Conservation (phyloP, 1,284 basidiomycete genomes). For the Ustilago sp. region DNA sequence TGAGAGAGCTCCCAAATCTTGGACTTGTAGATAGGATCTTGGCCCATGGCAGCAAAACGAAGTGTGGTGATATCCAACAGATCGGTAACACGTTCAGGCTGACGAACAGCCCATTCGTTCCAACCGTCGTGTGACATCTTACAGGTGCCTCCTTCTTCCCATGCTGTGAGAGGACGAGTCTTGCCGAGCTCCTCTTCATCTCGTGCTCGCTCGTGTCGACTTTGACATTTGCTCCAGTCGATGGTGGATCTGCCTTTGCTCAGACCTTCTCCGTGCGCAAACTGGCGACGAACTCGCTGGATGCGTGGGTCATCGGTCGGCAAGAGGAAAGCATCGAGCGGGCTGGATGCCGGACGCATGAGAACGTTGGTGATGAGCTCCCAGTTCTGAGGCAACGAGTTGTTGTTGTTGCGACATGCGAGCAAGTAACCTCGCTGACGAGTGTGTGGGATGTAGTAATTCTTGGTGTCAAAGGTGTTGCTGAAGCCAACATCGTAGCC, state of each 20-base stretch:
- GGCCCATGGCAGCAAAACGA: constrained; percentile 81
- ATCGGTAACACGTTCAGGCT: constrained; percentile 94
- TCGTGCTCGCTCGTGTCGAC: constrained; percentile 86
- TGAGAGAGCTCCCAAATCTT: constrained; percentile 90
- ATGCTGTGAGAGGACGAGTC: constrained; percentile 87
- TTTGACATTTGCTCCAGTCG: constrained; percentile 93
- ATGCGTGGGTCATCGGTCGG: constrained; percentile 90
- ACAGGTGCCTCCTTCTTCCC: constrained; percentile 93
- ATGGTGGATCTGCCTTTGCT: constrained; percentile 69
- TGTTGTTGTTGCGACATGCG: constrained; percentile 52
- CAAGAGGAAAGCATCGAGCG: constrained; percentile 90
- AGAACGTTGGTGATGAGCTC: constrained; percentile 77
- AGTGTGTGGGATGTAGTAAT: constrained; percentile 94
- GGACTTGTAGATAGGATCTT: constrained; percentile 61
- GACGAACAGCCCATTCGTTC: constrained; percentile 90
- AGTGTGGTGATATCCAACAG: constrained; percentile 90
- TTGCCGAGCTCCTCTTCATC: constrained; percentile 84
- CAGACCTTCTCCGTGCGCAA: constrained; percentile 66
- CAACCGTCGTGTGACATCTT: constrained; percentile 90
- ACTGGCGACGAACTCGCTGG: constrained; percentile 80
- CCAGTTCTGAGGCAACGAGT: constrained; percentile 75
- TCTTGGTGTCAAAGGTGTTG: constrained; percentile 83
- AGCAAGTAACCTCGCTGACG: constrained; percentile 59
- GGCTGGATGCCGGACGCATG: constrained; percentile 85
- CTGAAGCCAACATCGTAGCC: constrained; percentile 80